Conservation (phyloP, 129 eudicot species). For the Chrysanthemum seticuspe region DNA sequence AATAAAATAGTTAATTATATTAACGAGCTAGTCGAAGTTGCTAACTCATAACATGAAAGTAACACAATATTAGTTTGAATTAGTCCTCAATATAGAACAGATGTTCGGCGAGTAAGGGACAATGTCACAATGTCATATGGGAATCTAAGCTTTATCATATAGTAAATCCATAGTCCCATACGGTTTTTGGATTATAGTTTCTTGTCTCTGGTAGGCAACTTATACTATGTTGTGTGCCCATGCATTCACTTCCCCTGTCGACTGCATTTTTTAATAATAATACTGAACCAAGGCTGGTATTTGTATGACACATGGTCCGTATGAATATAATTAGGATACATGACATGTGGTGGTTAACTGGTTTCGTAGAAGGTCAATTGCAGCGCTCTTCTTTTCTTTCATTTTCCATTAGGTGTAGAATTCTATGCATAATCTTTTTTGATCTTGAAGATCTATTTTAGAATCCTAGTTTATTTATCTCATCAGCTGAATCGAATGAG, state of each 20-base stretch:
- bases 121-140: constrained; percentile 13
- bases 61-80: no score
- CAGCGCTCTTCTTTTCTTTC: no score
- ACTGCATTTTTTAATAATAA: neutral
- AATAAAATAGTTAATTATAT: no score
- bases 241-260: neutral
- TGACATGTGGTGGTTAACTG: no score
- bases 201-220: constrained; percentile 13
- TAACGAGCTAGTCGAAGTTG: no score
- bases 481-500: neutral
- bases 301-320: neutral
- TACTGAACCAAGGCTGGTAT: neutral
- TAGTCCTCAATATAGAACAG: no score
- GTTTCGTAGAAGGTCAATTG: no score
- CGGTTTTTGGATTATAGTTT: constrained; percentile 14
- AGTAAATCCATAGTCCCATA: neutral
- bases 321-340: neutral
- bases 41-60: no score
- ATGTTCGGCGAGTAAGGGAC: constrained; percentile 8
- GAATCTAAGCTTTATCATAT: neutral
- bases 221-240: constrained; percentile 3
- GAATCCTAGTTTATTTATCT: neutral
- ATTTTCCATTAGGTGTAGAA: neutral
- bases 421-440: neutral
- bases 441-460: constrained; percentile 1